These are phyloP conservation scores for Amanita fuliginea DNA, from an alignment of 768 basidiomycete genomes.

Conservation along the genomic window DNA sequence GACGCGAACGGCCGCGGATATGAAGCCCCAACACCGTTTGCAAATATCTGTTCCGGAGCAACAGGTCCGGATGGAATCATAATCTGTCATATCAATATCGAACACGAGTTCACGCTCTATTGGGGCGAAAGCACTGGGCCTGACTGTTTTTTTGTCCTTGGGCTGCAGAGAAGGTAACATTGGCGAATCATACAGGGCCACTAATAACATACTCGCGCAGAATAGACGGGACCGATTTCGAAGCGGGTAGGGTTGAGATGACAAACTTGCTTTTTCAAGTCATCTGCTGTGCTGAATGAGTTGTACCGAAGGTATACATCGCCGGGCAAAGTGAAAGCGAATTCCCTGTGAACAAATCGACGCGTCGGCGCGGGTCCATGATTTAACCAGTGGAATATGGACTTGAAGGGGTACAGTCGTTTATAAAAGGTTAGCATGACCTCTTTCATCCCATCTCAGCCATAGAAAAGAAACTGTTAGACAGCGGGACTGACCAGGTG, in stretches of 20 bases:
- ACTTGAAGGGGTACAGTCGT: slow-evolving; percentile 89
- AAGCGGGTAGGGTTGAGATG: slow-evolving; percentile 85
- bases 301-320: slow-evolving; percentile 95
- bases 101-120: slow-evolving; percentile 88
- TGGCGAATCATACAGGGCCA: slow-evolving; percentile 1
- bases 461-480: background rate
- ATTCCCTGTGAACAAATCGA: slow-evolving; percentile 89
- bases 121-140: slow-evolving; percentile 59
- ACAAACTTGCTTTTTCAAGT: slow-evolving; percentile 85
- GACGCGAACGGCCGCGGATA: slow-evolving; percentile 83
- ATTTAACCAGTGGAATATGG: slow-evolving; percentile 91
- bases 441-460: slow-evolving; percentile 16
- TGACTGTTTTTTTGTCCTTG: slow-evolving; percentile 75
- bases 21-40: slow-evolving; percentile 89
- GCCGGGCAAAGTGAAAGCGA: slow-evolving; percentile 84
- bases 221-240: slow-evolving; percentile 94
- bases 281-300: slow-evolving; percentile 76
- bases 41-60: slow-evolving; percentile 90
- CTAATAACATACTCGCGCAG: slow-evolving; percentile 52
- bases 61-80: slow-evolving; percentile 91
- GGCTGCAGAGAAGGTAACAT: slow-evolving; percentile 40
- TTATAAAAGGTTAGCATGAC: slow-evolving; percentile 67
- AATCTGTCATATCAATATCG: slow-evolving; percentile 99
- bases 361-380: slow-evolving; percentile 73
- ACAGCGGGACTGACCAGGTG: slow-evolving; percentile 12